phyloP scores from a whole-genome alignment of 2,329 filamentous ascomycete species.

The Fusarium fujikuroi region DNA sequence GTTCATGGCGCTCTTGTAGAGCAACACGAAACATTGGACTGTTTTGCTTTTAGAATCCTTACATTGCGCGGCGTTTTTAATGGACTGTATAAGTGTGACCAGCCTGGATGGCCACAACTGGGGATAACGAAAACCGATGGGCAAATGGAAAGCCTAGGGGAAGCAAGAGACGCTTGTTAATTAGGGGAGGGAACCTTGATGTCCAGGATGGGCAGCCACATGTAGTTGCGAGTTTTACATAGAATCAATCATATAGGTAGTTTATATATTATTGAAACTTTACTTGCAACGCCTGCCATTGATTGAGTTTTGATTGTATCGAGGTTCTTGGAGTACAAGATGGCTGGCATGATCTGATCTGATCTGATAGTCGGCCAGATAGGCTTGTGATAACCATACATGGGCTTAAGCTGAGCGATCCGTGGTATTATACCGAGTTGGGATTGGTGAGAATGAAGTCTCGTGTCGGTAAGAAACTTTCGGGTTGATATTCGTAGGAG shows the following conservation, averaged over 20 bases:
- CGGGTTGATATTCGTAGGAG: constrained; percentile 4
- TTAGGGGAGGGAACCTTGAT: constrained; percentile 13
- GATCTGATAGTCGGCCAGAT: not conserved
- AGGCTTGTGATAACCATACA: not conserved
- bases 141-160: constrained; percentile 8
- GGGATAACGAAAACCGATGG: constrained; percentile 20
- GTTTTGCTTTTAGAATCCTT: constrained; percentile 28
- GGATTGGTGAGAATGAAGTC: constrained; percentile 18
- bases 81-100: constrained; percentile 17
- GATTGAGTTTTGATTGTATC: not conserved
- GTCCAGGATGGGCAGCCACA: constrained; percentile 7
- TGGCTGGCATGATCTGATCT: not conserved
- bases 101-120: constrained; percentile 7
- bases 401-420: not conserved
- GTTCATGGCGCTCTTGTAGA: constrained; percentile 6
- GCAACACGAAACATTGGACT: constrained; percentile 7
- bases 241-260: constrained; percentile 35
- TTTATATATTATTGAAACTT: constrained; percentile 22
- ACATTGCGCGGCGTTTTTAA: constrained; percentile 41
- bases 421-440: not conserved
- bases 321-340: not conserved
- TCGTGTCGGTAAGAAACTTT: constrained; percentile 23
- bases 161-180: constrained; percentile 24
- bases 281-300: not conserved
- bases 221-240: constrained; percentile 23